Evolutionary conservation across 495 filamentous ascomycete genomes (phyloP), one percentile per base, ranked within the genome.

Genomic region (Lepidopterella palustris): DNA sequence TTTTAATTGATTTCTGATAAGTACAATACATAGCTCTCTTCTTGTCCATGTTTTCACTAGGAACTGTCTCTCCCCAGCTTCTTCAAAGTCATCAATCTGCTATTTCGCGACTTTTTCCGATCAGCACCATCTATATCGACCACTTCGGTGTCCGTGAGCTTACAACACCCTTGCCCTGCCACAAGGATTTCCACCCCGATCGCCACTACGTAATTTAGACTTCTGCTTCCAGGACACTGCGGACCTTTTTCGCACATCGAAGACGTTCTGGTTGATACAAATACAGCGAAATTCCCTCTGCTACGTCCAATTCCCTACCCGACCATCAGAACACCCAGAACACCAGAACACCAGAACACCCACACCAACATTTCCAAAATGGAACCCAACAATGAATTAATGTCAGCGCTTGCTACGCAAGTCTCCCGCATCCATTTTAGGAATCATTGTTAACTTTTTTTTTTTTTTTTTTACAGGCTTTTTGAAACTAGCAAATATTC

Each of bases 381-480:
- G 54, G 54, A 54, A 40, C 59, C 69, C 21, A 61, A 70, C 18
- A 60, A 51, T 25, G 72, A 74, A 52, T 59, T 76, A 20, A 66
- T 75, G 63, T 62, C 62, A 21, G 69, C 70, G 4, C 60, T 76
- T 35, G 67, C 72, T 32, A 68, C 68, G 73, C 74, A 70, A 52
- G 72, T 72, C 29, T 32, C 20, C 20, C 9, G n/a, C 6, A 47
- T 25, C 47, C 18, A 39, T 40, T 20, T 21, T 4, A 29, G 1
- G 20, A 29, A 40, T 60, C 20, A 31, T 47, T 50, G 55, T 65
- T 67, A 62, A 66, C 61, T 57, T 45, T 23, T n/a, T 47, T 50
- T 52, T 65, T 67, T 60, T 64, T 63, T 57, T 60, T 42, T 23
- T 62, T 56, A 29, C 49, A 72, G 70, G 47, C 60, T 73, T 11